Evolutionary conservation across 768 basidiomycete genomes (phyloP), one percentile per base, ranked within the genome.

Genomic region (Termitomyces sp.): DNA sequence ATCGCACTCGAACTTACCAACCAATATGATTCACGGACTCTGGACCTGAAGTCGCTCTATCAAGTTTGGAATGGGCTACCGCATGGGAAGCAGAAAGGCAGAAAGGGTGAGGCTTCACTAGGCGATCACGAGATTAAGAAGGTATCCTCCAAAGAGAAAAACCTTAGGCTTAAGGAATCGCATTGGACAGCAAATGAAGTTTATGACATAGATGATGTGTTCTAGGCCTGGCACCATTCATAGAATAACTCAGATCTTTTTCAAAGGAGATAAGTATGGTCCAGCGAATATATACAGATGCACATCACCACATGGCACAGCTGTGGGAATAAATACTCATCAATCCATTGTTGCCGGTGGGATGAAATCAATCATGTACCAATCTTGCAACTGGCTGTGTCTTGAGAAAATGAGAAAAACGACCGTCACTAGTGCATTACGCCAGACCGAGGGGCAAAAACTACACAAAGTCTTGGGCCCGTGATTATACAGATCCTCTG

Each of bases 1-100:
- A 68, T 81, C 9, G 59, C 46, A 56, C 39, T 56, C 26, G 78
- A 81, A 58, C 59, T 80, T 5, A 60, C 57, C 34, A 62, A 66
- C 37, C 76, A 76, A 26, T 66, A 75, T 30, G 64, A 65, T 13
- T 58, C 70, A 40, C 57, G 37, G 51, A 69, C 61, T 43, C 24
- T 68, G 48, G 63, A 66, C 50, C 46, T 73, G 42, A 63, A 56
- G 16, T 59, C 56, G 3, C 57, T 71, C 30, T 71, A 39, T n/a
- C 18, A 30, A n/a, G n/a, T 4, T 30, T 40, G 34, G 43, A 34
- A 55, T 27, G 34, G 36, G 14, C 9, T 4, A 10, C 13, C 48
- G 16, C 42, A 8, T n/a, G 52, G 40, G 24, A 57, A n/a, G 16
- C 37, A 48, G 34, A 42, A 55, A 39, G 53, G 30, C 42, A 47